Percentiles rank a stretch among this genome's conserved stretches.
These are phyloP conservation scores for Phaffomyces opuntiae DNA, from an alignment of 805 yeast genomes.

Conservation along the genomic window DNA sequence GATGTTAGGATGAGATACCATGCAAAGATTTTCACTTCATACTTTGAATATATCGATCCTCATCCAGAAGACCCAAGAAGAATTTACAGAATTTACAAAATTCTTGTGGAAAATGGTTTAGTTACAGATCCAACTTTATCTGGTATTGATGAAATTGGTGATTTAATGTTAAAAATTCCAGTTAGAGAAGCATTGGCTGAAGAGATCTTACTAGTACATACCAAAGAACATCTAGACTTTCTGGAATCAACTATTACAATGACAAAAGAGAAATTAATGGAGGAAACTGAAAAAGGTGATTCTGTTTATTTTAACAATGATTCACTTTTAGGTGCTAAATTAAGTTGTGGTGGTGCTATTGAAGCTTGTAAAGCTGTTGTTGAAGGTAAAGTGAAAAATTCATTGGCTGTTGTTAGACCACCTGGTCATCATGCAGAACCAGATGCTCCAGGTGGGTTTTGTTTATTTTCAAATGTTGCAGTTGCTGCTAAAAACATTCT, in stretches of 20 bases:
- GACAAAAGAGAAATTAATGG: slow-evolving; percentile 68
- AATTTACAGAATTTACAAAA: slow-evolving; percentile 87
- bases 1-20: slow-evolving; percentile 98
- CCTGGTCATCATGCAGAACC: slow-evolving; percentile 99
- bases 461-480: slow-evolving; percentile 92
- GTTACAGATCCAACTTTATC: slow-evolving; percentile 71
- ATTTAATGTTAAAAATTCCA: slow-evolving; percentile 81
- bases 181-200: slow-evolving; percentile 83
- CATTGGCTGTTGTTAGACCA: slow-evolving; percentile 93
- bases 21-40: slow-evolving; percentile 86
- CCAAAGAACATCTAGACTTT: slow-evolving; percentile 69
- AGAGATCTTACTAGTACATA: slow-evolving; percentile 82
- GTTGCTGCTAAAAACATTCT: slow-evolving; percentile 89
- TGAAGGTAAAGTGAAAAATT: slow-evolving; percentile 85
- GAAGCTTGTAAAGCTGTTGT: slow-evolving; percentile 95
- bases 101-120: slow-evolving; percentile 88
- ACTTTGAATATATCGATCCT: slow-evolving; percentile 92
- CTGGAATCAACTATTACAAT: slow-evolving; percentile 70
- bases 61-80: slow-evolving; percentile 99
- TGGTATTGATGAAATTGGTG: slow-evolving; percentile 69
- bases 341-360: slow-evolving; percentile 95
- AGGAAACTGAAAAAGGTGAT: slow-evolving; percentile 86
- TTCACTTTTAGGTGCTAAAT: slow-evolving; percentile 75
- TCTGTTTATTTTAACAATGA: slow-evolving; percentile 94
- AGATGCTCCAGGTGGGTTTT: slow-evolving; percentile 93